Conservation (phyloP, 441 rosid species). For the Populus hybrid region DNA sequence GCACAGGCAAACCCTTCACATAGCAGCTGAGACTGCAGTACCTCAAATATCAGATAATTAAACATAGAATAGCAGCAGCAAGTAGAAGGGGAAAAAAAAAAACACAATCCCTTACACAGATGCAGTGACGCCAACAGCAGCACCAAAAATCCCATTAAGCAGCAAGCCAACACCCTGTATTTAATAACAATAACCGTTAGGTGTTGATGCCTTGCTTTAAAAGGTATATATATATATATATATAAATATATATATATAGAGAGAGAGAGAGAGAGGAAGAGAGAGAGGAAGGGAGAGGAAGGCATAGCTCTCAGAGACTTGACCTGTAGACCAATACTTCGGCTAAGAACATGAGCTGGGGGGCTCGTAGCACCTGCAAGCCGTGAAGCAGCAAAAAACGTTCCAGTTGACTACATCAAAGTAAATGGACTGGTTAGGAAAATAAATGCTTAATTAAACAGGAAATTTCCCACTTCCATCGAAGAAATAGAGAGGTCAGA, state of each 20-base stretch:
- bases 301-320: constrained; percentile 5
- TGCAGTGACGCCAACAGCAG: constrained; percentile 77
- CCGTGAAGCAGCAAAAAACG: constrained; percentile 79
- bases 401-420: constrained; percentile 74
- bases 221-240: no score
- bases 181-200: neutral
- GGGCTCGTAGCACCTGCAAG: constrained; percentile 93
- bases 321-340: constrained; percentile 94
- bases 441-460: neutral
- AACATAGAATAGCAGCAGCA: neutral
- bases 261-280: no score
- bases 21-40: neutral
- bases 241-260: no score
- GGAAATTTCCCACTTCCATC: constrained; percentile 6
- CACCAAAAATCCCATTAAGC: constrained; percentile 84
- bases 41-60: neutral
- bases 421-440: neutral
- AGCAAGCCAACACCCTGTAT: constrained; percentile 78
- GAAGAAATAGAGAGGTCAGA: neutral
- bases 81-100: neutral
- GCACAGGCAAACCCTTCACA: neutral
- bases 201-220: neutral
- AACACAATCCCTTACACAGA: constrained; percentile 62
- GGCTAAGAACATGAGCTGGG: constrained; percentile 75
- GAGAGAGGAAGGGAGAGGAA: neutral